Percentiles rank a stretch among this genome's conserved stretches.
These are phyloP conservation scores for Tylopilus rubrobrunneus DNA, from an alignment of 768 basidiomycete genomes.

Conservation along the genomic window DNA sequence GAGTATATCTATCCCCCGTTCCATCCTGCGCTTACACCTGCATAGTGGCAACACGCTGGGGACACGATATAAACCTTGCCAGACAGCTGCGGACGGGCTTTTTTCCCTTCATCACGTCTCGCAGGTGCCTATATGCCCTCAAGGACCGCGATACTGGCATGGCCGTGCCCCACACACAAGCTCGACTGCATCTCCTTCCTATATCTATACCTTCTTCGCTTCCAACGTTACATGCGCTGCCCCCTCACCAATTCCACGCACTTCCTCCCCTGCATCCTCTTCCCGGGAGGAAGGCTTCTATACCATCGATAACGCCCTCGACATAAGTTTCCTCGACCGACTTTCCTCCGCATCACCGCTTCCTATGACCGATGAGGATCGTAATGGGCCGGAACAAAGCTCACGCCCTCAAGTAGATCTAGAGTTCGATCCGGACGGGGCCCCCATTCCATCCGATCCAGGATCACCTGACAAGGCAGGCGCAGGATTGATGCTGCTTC, in stretches of 20 bases:
- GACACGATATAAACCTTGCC: slow-evolving; percentile 57
- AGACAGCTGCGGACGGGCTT: slow-evolving; percentile 48
- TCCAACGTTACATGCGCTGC: slow-evolving; percentile 38
- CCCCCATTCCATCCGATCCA: slow-evolving; percentile 22
- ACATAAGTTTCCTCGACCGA: slow-evolving; percentile 40
- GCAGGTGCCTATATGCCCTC: slow-evolving; percentile 32
- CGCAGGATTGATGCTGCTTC: slow-evolving; percentile 38
- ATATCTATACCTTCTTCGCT: slow-evolving; percentile 48
- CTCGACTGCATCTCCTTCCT: slow-evolving; percentile 17
- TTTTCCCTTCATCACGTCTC: slow-evolving; percentile 23
- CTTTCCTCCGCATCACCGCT: slow-evolving; percentile 35
- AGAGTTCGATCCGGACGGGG: slow-evolving; percentile 44
- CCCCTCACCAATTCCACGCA: slow-evolving; percentile 6
- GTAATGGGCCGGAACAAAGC: slow-evolving; percentile 10
- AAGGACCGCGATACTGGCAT: slow-evolving; percentile 44
- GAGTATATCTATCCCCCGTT: slow-evolving; percentile 15
- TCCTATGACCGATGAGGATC: slow-evolving; percentile 34
- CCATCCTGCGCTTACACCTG: slow-evolving; percentile 8
- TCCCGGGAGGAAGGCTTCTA: slow-evolving; percentile 20
- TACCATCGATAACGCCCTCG: slow-evolving; percentile 24
- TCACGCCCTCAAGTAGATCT: slow-evolving; percentile 14
- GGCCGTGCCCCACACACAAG: slow-evolving; percentile 13
- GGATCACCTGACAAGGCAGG: slow-evolving; percentile 42
- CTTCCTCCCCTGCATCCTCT: neutral
- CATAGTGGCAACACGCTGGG: slow-evolving; percentile 64